These are phyloP conservation scores for Hypoxylon fragiforme DNA, from an alignment of 495 filamentous ascomycete genomes.

Conservation along the genomic window DNA sequence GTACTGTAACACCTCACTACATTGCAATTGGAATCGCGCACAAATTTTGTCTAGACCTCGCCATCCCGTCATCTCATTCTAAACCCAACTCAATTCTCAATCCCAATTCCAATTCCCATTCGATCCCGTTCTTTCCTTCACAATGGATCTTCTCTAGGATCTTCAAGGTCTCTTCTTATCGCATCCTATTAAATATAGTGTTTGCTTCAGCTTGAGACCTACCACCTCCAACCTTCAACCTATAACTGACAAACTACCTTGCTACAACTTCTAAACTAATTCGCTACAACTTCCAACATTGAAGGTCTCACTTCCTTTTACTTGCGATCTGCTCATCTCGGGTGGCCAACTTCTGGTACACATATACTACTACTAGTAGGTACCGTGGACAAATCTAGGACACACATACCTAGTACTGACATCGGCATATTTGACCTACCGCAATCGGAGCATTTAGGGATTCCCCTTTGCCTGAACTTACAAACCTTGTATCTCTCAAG, in stretches of 20 bases:
- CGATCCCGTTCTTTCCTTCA: too few relatives aligned
- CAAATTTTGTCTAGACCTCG: conserved; percentile 27
- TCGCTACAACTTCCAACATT: too few relatives aligned
- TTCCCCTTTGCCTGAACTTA: conserved; percentile 6
- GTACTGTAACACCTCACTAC: too few relatives aligned
- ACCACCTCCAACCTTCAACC: too few relatives aligned
- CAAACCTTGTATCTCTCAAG: conserved; percentile 10
- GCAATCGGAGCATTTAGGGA: conserved; percentile 36
- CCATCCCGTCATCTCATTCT: conserved; percentile 2
- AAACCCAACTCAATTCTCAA: background rate
- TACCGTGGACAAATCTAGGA: too few relatives aligned
- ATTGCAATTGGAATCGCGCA: conserved; percentile 24
- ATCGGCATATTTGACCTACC: conserved; percentile 21
- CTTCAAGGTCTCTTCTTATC: conserved; percentile 5
- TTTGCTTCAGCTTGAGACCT: conserved; percentile 9
- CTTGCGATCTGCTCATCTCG: background rate
- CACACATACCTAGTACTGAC: too few relatives aligned
- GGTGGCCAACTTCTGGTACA: too few relatives aligned
- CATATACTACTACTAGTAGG: too few relatives aligned
- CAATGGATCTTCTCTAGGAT: conserved; percentile 37
- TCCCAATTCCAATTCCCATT: background rate
- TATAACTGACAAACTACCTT: too few relatives aligned
- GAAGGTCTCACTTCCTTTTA: conserved; percentile 1
- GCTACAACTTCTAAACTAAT: too few relatives aligned
- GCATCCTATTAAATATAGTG: conserved; percentile 1